phyloP scores from a whole-genome alignment of 208 protist species.

The Wallacemonas sp. region DNA sequence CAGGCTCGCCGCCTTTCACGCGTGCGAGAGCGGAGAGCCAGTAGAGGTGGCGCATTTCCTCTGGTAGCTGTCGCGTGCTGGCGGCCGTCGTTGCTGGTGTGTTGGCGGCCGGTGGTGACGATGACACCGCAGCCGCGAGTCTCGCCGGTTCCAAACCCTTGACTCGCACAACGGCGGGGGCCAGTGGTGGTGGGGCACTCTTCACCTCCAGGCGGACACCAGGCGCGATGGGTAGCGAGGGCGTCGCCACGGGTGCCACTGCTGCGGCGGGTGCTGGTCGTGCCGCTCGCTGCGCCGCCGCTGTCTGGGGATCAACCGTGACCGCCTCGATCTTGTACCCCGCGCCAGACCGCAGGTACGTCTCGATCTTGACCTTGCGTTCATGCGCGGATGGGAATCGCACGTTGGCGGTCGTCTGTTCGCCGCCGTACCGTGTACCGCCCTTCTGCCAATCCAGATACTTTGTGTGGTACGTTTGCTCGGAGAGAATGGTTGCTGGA shows the following conservation, averaged over 20 bases:
- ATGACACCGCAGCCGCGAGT: constrained; percentile 19
- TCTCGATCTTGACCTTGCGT: constrained; percentile 75
- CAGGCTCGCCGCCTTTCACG: constrained; percentile 52
- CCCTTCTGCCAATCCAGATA: constrained; percentile 89
- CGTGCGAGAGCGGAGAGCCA: constrained; percentile 70
- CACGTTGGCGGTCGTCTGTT: constrained; percentile 66
- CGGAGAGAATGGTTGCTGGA: constrained; percentile 45
- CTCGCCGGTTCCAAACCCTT: neutral
- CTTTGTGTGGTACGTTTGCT: constrained; percentile 81
- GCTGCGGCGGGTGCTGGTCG: neutral
- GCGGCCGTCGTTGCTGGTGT: no score
- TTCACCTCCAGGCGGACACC: constrained; percentile 21
- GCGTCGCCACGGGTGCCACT: constrained; percentile 11
- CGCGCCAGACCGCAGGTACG: constrained; percentile 57
- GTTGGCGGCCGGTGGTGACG: no score
- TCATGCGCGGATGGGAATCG: constrained; percentile 81
- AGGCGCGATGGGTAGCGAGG: neutral
- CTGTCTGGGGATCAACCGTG: constrained; percentile 27
- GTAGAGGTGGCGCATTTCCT: constrained; percentile 68
- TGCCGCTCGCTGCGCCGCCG: constrained; percentile 14
- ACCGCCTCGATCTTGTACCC: constrained; percentile 61
- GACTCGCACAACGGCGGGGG: constrained; percentile 2
- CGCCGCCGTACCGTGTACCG: constrained; percentile 78
- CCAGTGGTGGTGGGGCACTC: constrained; percentile 12
- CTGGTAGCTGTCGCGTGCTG: constrained; percentile 54